These are phyloP conservation scores for Amylocystis lapponica DNA, from an alignment of 768 basidiomycete genomes.

Conservation along the genomic window DNA sequence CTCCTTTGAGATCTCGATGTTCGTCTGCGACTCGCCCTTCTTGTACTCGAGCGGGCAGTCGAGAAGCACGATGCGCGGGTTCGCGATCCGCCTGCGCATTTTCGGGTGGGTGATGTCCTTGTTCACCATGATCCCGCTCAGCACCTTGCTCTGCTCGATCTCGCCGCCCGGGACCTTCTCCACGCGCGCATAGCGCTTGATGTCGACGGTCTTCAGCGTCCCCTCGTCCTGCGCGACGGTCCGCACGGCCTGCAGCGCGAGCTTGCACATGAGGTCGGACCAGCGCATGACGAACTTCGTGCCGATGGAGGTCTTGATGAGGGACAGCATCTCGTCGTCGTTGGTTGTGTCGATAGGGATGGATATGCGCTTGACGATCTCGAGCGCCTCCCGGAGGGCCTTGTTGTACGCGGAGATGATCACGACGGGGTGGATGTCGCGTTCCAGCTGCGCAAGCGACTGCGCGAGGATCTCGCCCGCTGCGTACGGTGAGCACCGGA, in stretches of 20 bases:
- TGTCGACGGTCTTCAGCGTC: conserved; percentile 85
- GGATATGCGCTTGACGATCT: conserved; percentile 83
- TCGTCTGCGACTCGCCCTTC: conserved; percentile 97
- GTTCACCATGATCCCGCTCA: conserved; percentile 94
- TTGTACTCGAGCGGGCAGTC: conserved; percentile 98
- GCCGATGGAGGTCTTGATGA: conserved; percentile 98
- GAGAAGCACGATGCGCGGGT: conserved; percentile 83
- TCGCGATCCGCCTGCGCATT: conserved; percentile 88
- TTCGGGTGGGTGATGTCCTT: conserved; percentile 98
- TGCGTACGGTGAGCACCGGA: conserved; percentile 20
- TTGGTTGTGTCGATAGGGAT: conserved; percentile 82
- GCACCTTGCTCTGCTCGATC: conserved; percentile 86
- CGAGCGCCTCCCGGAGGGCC: conserved; percentile 87
- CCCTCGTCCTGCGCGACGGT: conserved; percentile 77
- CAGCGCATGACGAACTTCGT: conserved; percentile 97
- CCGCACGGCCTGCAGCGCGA: conserved; percentile 89
- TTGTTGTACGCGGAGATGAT: conserved; percentile 98
- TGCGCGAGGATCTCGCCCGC: conserved; percentile 98
- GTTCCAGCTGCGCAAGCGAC: conserved; percentile 86
- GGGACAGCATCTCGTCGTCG: conserved; percentile 88
- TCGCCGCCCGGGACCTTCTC: conserved; percentile 98
- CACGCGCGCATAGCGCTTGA: conserved; percentile 96
- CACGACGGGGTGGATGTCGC: conserved; percentile 97
- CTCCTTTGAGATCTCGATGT: conserved; percentile 96
- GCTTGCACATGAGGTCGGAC: conserved; percentile 95